Evolutionary conservation across 225 moss, liverwort and hornwort genomes (phyloP).

Genomic region (Anthoceros angustus): DNA sequence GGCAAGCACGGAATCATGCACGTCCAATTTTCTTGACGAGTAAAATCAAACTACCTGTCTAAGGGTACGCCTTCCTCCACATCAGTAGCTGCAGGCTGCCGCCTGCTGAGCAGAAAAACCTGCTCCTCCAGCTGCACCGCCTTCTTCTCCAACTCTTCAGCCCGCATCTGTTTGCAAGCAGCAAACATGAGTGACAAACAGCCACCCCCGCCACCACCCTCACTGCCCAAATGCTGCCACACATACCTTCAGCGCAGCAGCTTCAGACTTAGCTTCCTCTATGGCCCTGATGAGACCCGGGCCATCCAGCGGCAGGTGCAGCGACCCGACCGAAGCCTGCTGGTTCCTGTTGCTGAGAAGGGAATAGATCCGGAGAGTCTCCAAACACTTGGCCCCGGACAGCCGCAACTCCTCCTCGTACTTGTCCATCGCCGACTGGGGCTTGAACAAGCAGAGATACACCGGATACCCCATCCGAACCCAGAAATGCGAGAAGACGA

Average conservation of each 20-base stretch:
- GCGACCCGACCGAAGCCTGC: neutral
- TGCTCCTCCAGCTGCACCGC: no score
- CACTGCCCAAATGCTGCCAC: neutral
- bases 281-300: neutral
- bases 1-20: no score
- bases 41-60: no score
- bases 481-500: conserved; percentile 39
- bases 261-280: neutral
- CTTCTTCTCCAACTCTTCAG: no score
- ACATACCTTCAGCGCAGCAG: neutral
- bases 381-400: conserved; percentile 28
- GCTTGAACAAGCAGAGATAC: conserved; percentile 32
- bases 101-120: no score
- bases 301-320: neutral
- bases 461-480: conserved; percentile 36
- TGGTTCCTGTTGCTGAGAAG: neutral
- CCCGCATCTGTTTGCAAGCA: no score
- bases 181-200: no score
- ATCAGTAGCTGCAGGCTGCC: no score
- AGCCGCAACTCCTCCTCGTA: conserved; percentile 30
- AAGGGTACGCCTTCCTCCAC: no score
- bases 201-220: no score
- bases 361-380: neutral
- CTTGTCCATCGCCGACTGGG: conserved; percentile 26
- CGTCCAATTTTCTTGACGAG: no score